phyloP scores from a whole-genome alignment of 306 rosid species.

The Sophora flavescens region DNA sequence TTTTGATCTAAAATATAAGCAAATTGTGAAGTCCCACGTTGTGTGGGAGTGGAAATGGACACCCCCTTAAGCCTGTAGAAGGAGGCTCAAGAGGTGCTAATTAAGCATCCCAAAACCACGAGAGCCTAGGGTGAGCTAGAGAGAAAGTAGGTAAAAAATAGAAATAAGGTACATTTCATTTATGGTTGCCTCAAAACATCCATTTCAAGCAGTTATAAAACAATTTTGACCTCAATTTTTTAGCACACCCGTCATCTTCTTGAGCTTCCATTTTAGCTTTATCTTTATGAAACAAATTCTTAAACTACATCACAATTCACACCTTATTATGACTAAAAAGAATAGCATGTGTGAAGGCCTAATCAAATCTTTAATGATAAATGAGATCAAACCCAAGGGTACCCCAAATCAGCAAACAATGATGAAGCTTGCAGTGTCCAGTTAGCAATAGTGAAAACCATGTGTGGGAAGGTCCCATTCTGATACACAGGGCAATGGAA shows the following conservation, averaged over 20 bases:
- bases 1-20: too few relatives aligned
- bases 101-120: too few relatives aligned
- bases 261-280: not conserved
- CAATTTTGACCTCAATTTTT: not conserved
- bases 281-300: not conserved
- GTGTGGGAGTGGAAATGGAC: too few relatives aligned
- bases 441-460: conserved; percentile 52
- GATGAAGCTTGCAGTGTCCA: conserved; percentile 59
- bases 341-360: conserved; percentile 10
- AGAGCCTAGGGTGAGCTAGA: too few relatives aligned
- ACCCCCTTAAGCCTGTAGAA: too few relatives aligned
- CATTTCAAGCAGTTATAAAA: not conserved
- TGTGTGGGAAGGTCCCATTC: conserved; percentile 64
- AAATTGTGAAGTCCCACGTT: too few relatives aligned
- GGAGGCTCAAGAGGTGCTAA: too few relatives aligned
- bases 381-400: conserved; percentile 45
- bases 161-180: not conserved
- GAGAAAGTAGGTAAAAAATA: not conserved
- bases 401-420: conserved; percentile 59
- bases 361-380: conserved; percentile 49
- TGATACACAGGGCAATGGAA: conserved; percentile 37
- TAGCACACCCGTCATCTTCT: not conserved
- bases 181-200: not conserved
- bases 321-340: not conserved
- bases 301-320: conserved; percentile 3